Conservation (phyloP, 805 yeast species). For the Ogataea dorogensis region DNA sequence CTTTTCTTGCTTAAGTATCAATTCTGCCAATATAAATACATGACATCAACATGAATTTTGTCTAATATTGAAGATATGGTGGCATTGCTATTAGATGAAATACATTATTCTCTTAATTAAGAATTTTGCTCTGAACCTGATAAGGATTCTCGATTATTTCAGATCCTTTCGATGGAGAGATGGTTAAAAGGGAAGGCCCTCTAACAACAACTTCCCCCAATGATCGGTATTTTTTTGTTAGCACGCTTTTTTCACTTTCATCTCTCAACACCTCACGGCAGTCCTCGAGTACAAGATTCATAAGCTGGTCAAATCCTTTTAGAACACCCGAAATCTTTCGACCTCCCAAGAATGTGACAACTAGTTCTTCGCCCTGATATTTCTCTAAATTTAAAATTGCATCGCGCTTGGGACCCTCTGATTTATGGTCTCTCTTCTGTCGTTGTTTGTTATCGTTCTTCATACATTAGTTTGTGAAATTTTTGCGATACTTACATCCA, state of each 20-base stretch:
- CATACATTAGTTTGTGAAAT: no score
- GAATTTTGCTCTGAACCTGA: slow-evolving; percentile 12
- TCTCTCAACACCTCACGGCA: slow-evolving; percentile 65
- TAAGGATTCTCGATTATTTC: slow-evolving; percentile 73
- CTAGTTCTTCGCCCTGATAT: slow-evolving; percentile 68
- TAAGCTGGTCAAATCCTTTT: slow-evolving; percentile 80
- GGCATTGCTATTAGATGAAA: no score
- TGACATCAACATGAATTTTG: no score
- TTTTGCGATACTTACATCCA: slow-evolving; percentile 22
- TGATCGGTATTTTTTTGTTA: slow-evolving; percentile 57
- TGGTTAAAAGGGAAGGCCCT: slow-evolving; percentile 74
- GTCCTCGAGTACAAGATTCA: slow-evolving; percentile 75
- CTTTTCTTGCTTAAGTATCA: no score
- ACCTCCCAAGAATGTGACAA: slow-evolving; percentile 83
- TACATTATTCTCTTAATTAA: not conserved
- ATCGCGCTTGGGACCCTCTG: slow-evolving; percentile 84
- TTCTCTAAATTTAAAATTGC: slow-evolving; percentile 80
- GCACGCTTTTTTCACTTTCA: slow-evolving; percentile 56
- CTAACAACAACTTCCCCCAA: slow-evolving; percentile 82
- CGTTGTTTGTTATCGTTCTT: slow-evolving; percentile 9
- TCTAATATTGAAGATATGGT: no score
- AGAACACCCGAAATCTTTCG: slow-evolving; percentile 72
- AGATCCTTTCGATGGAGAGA: slow-evolving; percentile 72
- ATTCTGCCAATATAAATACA: no score
- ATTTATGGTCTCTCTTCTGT: slow-evolving; percentile 25